phyloP scores from a whole-genome alignment of 805 yeast species.

The Saturnispora mendoncae region DNA sequence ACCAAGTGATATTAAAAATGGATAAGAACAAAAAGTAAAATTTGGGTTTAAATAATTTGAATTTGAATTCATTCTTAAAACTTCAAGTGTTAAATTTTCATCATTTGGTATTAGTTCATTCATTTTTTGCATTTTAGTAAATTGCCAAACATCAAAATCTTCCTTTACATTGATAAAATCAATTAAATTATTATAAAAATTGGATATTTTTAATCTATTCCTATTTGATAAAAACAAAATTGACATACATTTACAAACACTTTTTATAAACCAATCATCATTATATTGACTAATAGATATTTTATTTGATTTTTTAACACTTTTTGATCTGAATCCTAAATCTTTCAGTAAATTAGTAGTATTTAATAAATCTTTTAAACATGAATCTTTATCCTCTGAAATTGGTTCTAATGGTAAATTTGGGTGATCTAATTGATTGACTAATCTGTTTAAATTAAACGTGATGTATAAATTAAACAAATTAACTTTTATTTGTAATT shows the following conservation, averaged over 20 bases:
- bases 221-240: slow-evolving; percentile 49
- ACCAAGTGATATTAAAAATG: slow-evolving; percentile 74
- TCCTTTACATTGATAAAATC: slow-evolving; percentile 69
- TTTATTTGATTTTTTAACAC: slow-evolving; percentile 23
- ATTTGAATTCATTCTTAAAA: slow-evolving; percentile 21
- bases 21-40: slow-evolving; percentile 71
- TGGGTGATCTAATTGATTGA: slow-evolving; percentile 15
- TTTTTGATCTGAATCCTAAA: slow-evolving; percentile 4
- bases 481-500: slow-evolving; percentile 50
- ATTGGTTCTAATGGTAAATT: slow-evolving; percentile 11
- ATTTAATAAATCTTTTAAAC: background rate
- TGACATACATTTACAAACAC: slow-evolving; percentile 54
- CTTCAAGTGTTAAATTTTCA: slow-evolving; percentile 39
- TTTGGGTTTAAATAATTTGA: slow-evolving; percentile 20
- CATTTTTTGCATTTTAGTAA: slow-evolving; percentile 24
- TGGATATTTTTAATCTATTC: slow-evolving; percentile 26
- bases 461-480: slow-evolving; percentile 69
- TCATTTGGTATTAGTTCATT: slow-evolving; percentile 25
- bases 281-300: slow-evolving; percentile 55
- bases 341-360: slow-evolving; percentile 4
- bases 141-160: slow-evolving; percentile 84
- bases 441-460: slow-evolving; percentile 54
- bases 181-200: slow-evolving; percentile 70
- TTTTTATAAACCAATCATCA: slow-evolving; percentile 70
- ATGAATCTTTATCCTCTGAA: background rate